Evolutionary conservation across 176 grass and related monocot species (phyloP), one percentile per base, ranked within the genome.

Genomic region (Cymbopogon citratus): DNA sequence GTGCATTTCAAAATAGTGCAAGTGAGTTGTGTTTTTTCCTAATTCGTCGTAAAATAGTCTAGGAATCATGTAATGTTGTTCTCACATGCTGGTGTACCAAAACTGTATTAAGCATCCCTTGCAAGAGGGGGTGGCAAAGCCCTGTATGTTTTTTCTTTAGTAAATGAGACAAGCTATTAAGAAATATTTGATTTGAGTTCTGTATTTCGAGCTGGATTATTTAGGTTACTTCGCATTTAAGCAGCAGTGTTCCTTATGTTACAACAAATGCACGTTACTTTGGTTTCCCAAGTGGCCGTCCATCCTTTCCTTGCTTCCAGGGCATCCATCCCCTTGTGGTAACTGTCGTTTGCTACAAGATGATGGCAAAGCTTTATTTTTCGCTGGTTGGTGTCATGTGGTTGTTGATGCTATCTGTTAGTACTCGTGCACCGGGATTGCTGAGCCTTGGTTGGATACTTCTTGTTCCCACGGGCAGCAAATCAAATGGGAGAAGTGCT

Each of bases 191-290:
- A 21, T 19, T 0, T 49, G 40, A 46, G 44, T 77, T 29, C 1
- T 18, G 21, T 9, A 12, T 46, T 29, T 46, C 25, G 21, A 44
- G 39, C 25, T 28, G 26, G 38, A 64, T 43, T 26, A 64, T 41
- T 33, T 73, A 19, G 70, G 40, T 84, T 60, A 79, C 59, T 66
- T 88, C 34, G 6, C 60, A 60, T 88, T 61, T 68, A 88, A 73
- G 81, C 76, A 73, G 81, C 76, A 80, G 69, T 10, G 39, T 12
- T 18, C 35, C 1, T 28, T 59, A 71, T 6, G 12, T 44, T 29
- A 68, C 31, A 16, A 49, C 26, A 56, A 38, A n/a, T 44, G 54
- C 29, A 28, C 16, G 18, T 38, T 23, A 18, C 63, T 36, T 19
- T 8, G n/a, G 14, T 61, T 75, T 9, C 18, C 18, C 11, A 67